Evolutionary conservation across 371 early-diverging fungal genomes (phyloP).

Genomic region (Mitosporidium daphniae): DNA sequence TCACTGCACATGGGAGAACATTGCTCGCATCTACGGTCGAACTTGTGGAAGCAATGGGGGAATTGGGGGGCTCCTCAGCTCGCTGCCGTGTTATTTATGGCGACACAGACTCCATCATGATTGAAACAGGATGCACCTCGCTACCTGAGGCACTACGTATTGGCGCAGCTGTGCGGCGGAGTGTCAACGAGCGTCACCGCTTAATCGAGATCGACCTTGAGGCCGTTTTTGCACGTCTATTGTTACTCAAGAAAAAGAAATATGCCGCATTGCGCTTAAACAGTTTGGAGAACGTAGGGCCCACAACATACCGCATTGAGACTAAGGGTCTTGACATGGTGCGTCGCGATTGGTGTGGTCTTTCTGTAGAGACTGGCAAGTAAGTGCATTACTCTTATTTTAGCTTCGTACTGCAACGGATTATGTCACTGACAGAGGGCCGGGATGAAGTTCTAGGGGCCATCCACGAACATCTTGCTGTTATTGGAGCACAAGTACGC

Average conservation of each 20-base stretch:
- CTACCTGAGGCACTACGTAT: slow-evolving; percentile 31
- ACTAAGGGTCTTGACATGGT: slow-evolving; percentile 91
- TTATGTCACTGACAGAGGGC: slow-evolving; percentile 19
- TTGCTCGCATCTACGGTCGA: slow-evolving; percentile 74
- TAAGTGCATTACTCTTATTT: slow-evolving; percentile 7
- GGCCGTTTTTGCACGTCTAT: slow-evolving; percentile 56
- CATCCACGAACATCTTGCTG: slow-evolving; percentile 28
- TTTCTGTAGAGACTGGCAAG: slow-evolving; percentile 47
- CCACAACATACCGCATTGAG: slow-evolving; percentile 25
- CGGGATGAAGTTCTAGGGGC: slow-evolving; percentile 28
- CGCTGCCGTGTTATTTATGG: slow-evolving; percentile 60
- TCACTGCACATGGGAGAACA: slow-evolving; percentile 84
- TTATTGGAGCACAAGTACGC: slow-evolving; percentile 27
- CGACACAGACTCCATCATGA: slow-evolving; percentile 99
- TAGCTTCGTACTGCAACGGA: slow-evolving; percentile 26
- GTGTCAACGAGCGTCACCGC: slow-evolving; percentile 60
- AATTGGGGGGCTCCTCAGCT: too few relatives aligned
- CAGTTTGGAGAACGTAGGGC: slow-evolving; percentile 7
- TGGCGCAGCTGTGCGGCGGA: slow-evolving; percentile 30
- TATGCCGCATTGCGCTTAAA: slow-evolving; percentile 58
- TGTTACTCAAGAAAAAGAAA: slow-evolving; percentile 95
- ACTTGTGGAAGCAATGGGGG: too few relatives aligned
- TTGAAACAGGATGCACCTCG: slow-evolving; percentile 50
- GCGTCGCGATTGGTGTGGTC: slow-evolving; percentile 84
- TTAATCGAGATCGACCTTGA: slow-evolving; percentile 89